Base-by-base conservation (phyloP, 441 rosid species). In the Pelargonium citronellum region DNA sequence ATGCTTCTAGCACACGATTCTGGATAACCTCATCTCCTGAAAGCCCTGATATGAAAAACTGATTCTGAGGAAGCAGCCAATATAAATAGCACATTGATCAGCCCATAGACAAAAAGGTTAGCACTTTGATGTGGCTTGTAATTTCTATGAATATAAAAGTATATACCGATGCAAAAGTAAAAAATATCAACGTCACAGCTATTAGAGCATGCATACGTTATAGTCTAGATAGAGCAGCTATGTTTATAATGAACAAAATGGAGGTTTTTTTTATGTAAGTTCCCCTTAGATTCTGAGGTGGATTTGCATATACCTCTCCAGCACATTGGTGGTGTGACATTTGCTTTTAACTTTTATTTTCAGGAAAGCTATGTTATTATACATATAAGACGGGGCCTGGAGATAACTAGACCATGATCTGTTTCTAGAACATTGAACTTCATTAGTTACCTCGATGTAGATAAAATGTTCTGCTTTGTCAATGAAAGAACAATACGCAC, bases 1-100 rank as follows among this genome's bases (percentile, higher is more conserved):
- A 76, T 62, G 98, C 89, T 84, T 96, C 96, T 66, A 93, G 76
- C 51, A 96, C 91, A 53, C 97, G 96, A 78, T 96, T 96, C 77
- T 75, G 80, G 67, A 96, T 85, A 49, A 83, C 83, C 68, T 93
- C 97, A 74, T 96, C 99, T 77, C 85, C 93, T 44, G 96, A 84
- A 77, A 96, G 98, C 74, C 99, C 98, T 86, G 98, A 96, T 83
- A 96, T 93, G 75, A 96, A 93, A 85, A 96, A 96, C 79, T 96
- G 99, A 88, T 96, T 96, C 99, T 96, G 90, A 85, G 66, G 43
- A 62, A 62, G 41, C 66, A 62, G 30, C n/a, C 16, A 62, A 27
- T 27, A 62, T 3, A 12, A 62, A 62, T 62, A 62, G 43, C 43
- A 62, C 13, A 62, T 20, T 11, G 22, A 60, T 62, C 43, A 62